Base-by-base conservation (phyloP, 73 alveolate genomes). In the Paramecium caudatum region DNA sequence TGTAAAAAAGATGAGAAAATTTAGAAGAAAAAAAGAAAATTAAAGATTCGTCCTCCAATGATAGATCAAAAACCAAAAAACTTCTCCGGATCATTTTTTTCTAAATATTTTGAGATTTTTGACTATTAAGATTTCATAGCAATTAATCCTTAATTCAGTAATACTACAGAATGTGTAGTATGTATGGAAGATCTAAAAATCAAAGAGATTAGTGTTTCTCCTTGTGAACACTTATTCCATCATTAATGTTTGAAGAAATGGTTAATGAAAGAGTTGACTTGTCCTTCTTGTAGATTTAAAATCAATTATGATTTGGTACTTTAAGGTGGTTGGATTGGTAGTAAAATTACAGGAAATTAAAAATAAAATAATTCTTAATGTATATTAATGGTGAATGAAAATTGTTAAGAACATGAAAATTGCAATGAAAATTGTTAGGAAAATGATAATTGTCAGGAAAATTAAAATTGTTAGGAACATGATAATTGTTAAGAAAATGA, bases 281-380 rank as follows among this genome's bases (percentile, higher is more conserved):
- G 93, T 13, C 93, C 93, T 1, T 47, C 49, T 43, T 86, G 93
- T 41, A 86, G 93, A 86, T 62, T 62, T 86, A 47, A 34, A 4
- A 68, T 68, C 4, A 10, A 17, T 32, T 68, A 37, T 68, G 30
- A 68, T 32, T 5, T 27, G 30, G 80, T 55, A 10, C 23, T 55
- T 5, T 19, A 55, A 5, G 80, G 80, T 9, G 80, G 80, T 7
- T 55, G 80, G 80, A 10, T 23, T 12, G 80, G 80, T 19, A 55
- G 80, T 55, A 55, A 55, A 10, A 1, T 55, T 27, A 27, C 4
- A 55, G 8, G n/a, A 23, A 55, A 9, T 55, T 5, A 33, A 17
- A 17, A 9, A 0, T 50, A 7, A 9, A 17, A 55, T 9, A 23
- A 55, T 55, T 23, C 23, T 23, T 10, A 55, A 23, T 23, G 46